Conservation (phyloP, 2,329 filamentous ascomycete genomes). For the Emericellopsis atlantica region DNA sequence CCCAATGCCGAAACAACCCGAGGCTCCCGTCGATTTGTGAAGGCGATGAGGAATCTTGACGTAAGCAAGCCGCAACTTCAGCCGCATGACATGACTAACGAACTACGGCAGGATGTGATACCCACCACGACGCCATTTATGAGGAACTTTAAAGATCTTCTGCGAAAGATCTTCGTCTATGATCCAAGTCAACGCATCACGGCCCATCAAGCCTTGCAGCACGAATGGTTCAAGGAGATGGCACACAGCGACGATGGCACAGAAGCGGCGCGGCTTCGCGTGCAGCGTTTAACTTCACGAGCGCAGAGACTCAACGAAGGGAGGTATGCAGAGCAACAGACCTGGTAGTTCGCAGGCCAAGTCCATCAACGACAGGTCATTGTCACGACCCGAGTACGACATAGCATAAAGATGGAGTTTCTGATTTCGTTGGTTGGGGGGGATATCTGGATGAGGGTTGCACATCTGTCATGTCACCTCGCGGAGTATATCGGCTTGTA, state of each 20-base stretch:
- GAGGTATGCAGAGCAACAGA: background rate
- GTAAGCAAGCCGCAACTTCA: conserved; percentile 25
- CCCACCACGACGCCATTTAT: conserved; percentile 46
- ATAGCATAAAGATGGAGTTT: conserved; percentile 2
- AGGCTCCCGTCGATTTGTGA: conserved; percentile 53
- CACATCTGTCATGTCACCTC: conserved; percentile 5
- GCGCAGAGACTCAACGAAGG: conserved; percentile 6
- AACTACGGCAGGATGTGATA: conserved; percentile 44
- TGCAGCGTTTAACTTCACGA: conserved; percentile 11
- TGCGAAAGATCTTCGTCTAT: conserved; percentile 57
- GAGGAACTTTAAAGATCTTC: conserved; percentile 49
- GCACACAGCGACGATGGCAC: conserved; percentile 54
- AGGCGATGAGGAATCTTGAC: conserved; percentile 56
- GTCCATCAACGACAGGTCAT: background rate
- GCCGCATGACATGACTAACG: background rate
- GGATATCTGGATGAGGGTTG: background rate
- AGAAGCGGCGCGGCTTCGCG: conserved; percentile 51
- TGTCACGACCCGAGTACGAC: background rate
- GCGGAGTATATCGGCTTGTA: no score
- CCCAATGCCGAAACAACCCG: conserved; percentile 50
- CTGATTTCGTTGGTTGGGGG: background rate
- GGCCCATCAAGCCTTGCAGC: conserved; percentile 51
- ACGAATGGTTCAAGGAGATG: conserved; percentile 56
- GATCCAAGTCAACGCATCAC: conserved; percentile 54
- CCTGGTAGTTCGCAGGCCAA: background rate